Conservation (phyloP, 345 rosid genomes). For the Lepidium sativum region DNA sequence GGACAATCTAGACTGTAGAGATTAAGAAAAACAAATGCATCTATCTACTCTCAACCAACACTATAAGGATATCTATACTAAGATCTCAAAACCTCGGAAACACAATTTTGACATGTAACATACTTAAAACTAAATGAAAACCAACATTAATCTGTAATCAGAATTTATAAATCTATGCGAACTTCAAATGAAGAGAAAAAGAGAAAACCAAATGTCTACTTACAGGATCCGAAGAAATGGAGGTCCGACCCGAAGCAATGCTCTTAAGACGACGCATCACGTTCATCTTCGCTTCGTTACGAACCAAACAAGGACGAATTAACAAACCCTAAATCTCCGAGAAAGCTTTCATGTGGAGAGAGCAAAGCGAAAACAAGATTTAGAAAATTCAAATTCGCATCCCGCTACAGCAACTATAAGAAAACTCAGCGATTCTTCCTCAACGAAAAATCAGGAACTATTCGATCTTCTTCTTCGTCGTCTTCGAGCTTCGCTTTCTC, state of each 20-base stretch:
- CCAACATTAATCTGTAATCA: background rate
- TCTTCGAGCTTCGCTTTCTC: background rate
- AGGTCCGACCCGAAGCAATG: conserved; percentile 97
- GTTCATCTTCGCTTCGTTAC: conserved; percentile 44
- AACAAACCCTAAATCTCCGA: conserved; percentile 35
- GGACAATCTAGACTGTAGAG: background rate
- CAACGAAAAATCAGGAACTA: background rate
- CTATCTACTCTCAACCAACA: background rate
- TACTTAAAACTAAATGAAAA: background rate
- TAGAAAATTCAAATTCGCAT: conserved; percentile 18
- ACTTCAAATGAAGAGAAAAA: background rate
- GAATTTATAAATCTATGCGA: background rate
- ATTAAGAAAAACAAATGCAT: background rate
- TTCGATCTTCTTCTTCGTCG: background rate
- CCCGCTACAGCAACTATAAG: background rate
- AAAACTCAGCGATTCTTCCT: background rate
- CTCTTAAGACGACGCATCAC: conserved; percentile 98
- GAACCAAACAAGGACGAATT: background rate
- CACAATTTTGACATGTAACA: conserved; percentile 2
- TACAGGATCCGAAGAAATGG: conserved; percentile 87
- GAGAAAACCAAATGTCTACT: background rate
- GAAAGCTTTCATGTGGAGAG: conserved; percentile 28
- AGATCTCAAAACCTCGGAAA: conserved; percentile 12
- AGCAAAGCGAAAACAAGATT: conserved; percentile 22
- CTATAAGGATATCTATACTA: background rate